Conservation (phyloP, 2,329 filamentous ascomycete genomes). For the Tolypocladium pustulatum region DNA sequence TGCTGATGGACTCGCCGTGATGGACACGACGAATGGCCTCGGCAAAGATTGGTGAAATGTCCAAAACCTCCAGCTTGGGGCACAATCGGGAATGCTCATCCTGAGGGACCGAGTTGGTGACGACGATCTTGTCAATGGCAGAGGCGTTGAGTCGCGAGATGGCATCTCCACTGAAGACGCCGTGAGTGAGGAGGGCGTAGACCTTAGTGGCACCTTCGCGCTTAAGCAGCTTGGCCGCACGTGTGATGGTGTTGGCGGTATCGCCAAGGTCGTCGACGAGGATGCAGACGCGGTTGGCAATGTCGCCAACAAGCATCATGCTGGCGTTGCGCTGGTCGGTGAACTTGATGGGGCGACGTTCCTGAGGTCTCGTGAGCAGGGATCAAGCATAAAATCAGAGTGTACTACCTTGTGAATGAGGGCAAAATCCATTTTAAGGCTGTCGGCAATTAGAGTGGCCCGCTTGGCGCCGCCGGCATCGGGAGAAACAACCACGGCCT, state of each 20-base stretch:
- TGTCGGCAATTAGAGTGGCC: constrained; percentile 89
- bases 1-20: constrained; percentile 95
- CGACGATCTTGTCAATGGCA: constrained; percentile 82
- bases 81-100: constrained; percentile 67
- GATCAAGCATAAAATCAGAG: constrained; percentile 16
- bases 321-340: constrained; percentile 82
- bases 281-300: constrained; percentile 72
- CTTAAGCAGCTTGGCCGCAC: constrained; percentile 93
- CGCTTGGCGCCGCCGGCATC: constrained; percentile 95
- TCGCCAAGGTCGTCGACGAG: constrained; percentile 91
- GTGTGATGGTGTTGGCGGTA: constrained; percentile 93
- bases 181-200: constrained; percentile 88
- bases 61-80: constrained; percentile 82
- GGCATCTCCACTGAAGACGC: constrained; percentile 88
- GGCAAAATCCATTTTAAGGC: constrained; percentile 87
- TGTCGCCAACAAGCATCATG: constrained; percentile 91
- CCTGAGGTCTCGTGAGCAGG: constrained; percentile 38
- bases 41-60: constrained; percentile 81
- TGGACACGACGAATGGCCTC: constrained; percentile 94
- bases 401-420: constrained; percentile 79
- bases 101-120: constrained; percentile 93
- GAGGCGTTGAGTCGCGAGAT: constrained; percentile 91
- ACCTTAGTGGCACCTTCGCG: constrained; percentile 88
- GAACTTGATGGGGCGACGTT: constrained; percentile 81
- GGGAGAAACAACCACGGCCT: constrained; percentile 87